Base-by-base conservation (phyloP, 106 monocot species). In the Chionographis japonica region DNA sequence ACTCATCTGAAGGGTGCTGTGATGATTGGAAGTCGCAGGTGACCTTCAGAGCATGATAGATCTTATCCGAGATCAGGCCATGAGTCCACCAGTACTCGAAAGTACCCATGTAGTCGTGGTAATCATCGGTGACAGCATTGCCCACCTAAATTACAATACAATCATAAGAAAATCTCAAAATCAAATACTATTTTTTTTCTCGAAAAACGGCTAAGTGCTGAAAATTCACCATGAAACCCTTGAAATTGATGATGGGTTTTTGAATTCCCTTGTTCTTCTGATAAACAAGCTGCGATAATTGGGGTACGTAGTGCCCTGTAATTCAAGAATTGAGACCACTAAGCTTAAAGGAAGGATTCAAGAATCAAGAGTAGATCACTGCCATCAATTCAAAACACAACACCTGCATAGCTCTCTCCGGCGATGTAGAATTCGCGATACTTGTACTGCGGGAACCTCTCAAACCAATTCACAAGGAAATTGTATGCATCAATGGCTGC, bases 31-130 rank as follows among this genome's bases (percentile, higher is more conserved):
- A 55, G 17, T 76, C 67, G 38, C 97, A 97, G 3, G 68, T 40
- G 19, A 55, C 43, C 27, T 66, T 76, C 40, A 97, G 66, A n/a
- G 59, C 37, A 39, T 62, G 76, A 51, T 92, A 92, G 12, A 88
- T 86, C 13, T 63, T 49, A 50, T 91, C 91, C 5, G 91, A 95
- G 43, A 91, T 91, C 27, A 95, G 59, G 4, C 88, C 95, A 61
- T 95, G 95, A 77, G 82, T 91, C 95, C 95, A 95, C 88, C 86
- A 91, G 74, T 88, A 95, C 84, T 95, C 88, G 35, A 91, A 91
- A 1, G 85, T 84, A 41, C 95, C 95, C 4, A 95, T 62, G 35
- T 70, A 88, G 54, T 95, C 95, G 56, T 88, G 61, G 65, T 79
- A 86, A 64, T 95, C 95, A 63, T 95, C 86, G 3, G 84, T 91